phyloP scores from a whole-genome alignment of 441 rosid species.

The Flueggea neowawraea region DNA sequence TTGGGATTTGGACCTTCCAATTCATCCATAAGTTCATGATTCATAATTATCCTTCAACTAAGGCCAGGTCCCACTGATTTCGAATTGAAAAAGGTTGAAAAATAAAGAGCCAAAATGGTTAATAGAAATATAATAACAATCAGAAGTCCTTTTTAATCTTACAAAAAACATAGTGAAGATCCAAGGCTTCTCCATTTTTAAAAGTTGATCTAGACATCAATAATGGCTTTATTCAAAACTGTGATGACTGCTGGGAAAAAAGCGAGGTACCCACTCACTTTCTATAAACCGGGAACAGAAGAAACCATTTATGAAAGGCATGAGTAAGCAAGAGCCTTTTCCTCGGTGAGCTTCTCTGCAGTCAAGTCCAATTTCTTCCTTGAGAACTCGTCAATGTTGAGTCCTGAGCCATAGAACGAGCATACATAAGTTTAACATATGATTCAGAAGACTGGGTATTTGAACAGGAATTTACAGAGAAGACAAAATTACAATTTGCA shows the following conservation, averaged over 20 bases:
- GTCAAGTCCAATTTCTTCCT: conserved; percentile 93
- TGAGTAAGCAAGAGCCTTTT: conserved; percentile 92
- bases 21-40: too few species aligned
- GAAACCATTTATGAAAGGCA: conserved; percentile 52
- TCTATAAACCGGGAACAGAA: neutral
- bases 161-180: neutral
- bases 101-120: too few species aligned
- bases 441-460: too few species aligned
- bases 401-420: conserved; percentile 38
- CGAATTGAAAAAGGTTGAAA: too few species aligned
- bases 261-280: conserved; percentile 3
- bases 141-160: neutral
- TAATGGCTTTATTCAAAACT: conserved; percentile 31
- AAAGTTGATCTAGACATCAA: conserved; percentile 16
- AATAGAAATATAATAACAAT: too few species aligned
- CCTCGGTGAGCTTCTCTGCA: conserved; percentile 74
- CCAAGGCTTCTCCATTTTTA: conserved; percentile 13
- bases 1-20: too few species aligned
- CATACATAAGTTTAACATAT: too few species aligned
- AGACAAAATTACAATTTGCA: neutral
- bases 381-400: conserved; percentile 65
- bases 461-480: too few species aligned
- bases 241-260: conserved; percentile 7
- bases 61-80: too few species aligned
- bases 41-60: too few species aligned